Conservation (phyloP, 2,329 filamentous ascomycete genomes). For the Teratosphaeria destructans region DNA sequence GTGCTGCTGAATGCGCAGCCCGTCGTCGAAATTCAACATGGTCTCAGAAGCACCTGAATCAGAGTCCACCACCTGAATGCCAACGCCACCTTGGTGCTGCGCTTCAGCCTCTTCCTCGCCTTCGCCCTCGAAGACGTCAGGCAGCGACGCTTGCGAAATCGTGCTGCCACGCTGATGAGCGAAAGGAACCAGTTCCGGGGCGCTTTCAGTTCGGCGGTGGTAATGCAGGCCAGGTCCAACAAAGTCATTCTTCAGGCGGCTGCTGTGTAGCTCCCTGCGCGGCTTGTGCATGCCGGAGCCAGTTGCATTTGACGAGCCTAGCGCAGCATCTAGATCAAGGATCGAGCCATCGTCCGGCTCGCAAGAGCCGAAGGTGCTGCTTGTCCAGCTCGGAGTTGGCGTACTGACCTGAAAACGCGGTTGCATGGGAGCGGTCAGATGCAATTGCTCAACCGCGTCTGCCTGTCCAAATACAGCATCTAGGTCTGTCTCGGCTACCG, state of each 20-base stretch:
- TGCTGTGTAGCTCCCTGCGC: conserved; percentile 66
- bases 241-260: conserved; percentile 59
- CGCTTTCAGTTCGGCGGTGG: conserved; percentile 69
- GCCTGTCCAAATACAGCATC: conserved; percentile 20
- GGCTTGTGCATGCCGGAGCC: conserved; percentile 55
- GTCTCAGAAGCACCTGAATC: conserved; percentile 7
- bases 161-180: conserved; percentile 34
- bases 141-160: conserved; percentile 55
- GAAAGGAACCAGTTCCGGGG: conserved; percentile 68
- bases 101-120: conserved; percentile 50
- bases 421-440: conserved; percentile 9
- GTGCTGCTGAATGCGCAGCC: conserved; percentile 11
- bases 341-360: conserved; percentile 59
- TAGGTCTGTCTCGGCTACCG: conserved; percentile 22
- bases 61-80: conserved; percentile 22
- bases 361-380: conserved; percentile 3
- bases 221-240: conserved; percentile 61
- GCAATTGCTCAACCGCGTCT: background rate
- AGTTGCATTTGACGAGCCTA: conserved; percentile 85
- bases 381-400: conserved; percentile 8
- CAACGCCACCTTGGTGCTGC: conserved; percentile 11
- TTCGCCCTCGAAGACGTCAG: conserved; percentile 78
- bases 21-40: conserved; percentile 6
- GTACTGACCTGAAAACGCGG: conserved; percentile 6
- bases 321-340: conserved; percentile 87